Evolutionary conservation across 2,329 filamentous ascomycete species (phyloP).

Genomic region (Epichloe aotearoae): DNA sequence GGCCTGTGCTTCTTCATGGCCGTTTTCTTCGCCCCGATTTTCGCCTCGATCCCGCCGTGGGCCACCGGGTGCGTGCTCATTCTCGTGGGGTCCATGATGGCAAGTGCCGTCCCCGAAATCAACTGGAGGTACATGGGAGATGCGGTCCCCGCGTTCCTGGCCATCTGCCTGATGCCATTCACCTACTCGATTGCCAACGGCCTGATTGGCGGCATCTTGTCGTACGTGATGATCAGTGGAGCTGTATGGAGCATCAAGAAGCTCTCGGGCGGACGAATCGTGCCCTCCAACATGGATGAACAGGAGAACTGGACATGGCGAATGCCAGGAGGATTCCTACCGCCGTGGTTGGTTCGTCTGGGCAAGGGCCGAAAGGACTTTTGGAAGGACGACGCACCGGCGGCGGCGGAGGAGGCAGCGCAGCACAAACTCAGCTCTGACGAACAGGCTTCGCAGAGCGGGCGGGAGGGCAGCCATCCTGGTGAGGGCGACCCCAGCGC

Average conservation of each 20-base stretch:
- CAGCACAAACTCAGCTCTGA: constrained; percentile 10
- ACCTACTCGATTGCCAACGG: constrained; percentile 83
- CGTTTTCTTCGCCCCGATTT: constrained; percentile 82
- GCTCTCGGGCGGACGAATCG: constrained; percentile 52
- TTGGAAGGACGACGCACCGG: constrained; percentile 37
- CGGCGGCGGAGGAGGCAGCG: constrained; percentile 3
- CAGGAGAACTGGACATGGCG: constrained; percentile 74
- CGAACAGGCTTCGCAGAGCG: constrained; percentile 7
- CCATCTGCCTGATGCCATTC: constrained; percentile 77
- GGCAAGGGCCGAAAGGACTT: constrained; percentile 58
- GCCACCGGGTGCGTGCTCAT: constrained; percentile 81
- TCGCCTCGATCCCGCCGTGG: constrained; percentile 80
- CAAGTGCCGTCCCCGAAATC: constrained; percentile 62
- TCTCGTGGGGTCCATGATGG: constrained; percentile 82
- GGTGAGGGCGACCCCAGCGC: not conserved
- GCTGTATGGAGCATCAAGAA: constrained; percentile 56
- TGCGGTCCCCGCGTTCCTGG: constrained; percentile 71
- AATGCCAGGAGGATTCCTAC: constrained; percentile 60
- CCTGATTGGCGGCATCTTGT: constrained; percentile 65
- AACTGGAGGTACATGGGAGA: constrained; percentile 84
- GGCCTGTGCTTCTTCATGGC: constrained; percentile 78
- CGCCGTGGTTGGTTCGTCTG: constrained; percentile 57
- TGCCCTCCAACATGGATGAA: constrained; percentile 60
- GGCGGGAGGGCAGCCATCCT: not conserved
- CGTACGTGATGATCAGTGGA: constrained; percentile 65